Base-by-base conservation (phyloP, 441 rosid genomes). In the Aleurites moluccanus region DNA sequence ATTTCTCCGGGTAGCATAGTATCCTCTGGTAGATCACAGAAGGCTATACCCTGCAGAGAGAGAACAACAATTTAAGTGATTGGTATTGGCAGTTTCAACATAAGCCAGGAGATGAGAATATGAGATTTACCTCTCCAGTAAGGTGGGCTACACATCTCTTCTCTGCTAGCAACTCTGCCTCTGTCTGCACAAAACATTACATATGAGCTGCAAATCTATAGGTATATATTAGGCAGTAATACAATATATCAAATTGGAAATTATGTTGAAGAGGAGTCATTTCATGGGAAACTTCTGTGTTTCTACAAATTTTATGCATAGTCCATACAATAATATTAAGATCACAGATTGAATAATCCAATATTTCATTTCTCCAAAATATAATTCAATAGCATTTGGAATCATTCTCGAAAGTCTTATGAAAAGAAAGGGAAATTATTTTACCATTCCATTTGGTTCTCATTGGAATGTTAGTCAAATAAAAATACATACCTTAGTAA, bases 1-100 rank as follows among this genome's bases (percentile, higher is more conserved):
- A 91, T 90, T 81, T 95, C 99, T 59, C 99, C 99, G 0, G 99
- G 99, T 84, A 95, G 99, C 99, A 91, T 93, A 8, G 99, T 93
- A 83, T 93, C 99, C 83, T 88, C 98, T 0, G 95, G 93, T 69
- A 95, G 89, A 85, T 95, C 97, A 82, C 99, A 93, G 82, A 20
- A 86, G 47, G 92, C 99, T 56, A 89, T 47, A 56, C 99, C 99
- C 99, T 95, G 90, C 73, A 78, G 82, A 56, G 50, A 56, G 47
- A 49, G 45, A 42, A 70, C 21, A 67, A 79, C 21, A 40, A 55
- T 61, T n/a, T 59, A 49, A 56, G 55, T 64, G 67, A 79, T 66
- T 75, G 45, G 74, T 73, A 53, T 66, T 25, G 28, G 38, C 21
- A 33, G 60, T 20, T 30, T 10, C 42, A 57, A 10, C 64, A 21